Evolutionary conservation across 2,329 filamentous ascomycete genomes (phyloP).

Genomic region (Podosphaera leucotricha): DNA sequence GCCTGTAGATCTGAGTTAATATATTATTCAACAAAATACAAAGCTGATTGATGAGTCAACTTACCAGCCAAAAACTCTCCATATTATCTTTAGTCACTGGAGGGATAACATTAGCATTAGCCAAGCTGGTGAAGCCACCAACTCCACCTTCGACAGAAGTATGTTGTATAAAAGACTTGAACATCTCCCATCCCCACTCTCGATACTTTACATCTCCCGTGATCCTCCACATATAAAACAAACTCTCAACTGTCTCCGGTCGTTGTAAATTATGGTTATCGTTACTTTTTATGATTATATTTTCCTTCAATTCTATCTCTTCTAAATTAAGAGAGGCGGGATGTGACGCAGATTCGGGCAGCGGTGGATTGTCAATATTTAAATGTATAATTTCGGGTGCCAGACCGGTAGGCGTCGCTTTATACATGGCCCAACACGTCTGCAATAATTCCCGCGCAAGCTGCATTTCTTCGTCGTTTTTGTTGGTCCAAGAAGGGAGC

Average conservation of each 20-base stretch:
- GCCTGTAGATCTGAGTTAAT: slow-evolving; percentile 29
- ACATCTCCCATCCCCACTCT: slow-evolving; percentile 98
- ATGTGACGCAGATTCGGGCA: slow-evolving; percentile 31
- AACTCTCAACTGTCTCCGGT: slow-evolving; percentile 84
- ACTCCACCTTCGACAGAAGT: slow-evolving; percentile 52
- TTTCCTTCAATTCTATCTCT: slow-evolving; percentile 45
- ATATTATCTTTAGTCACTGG: slow-evolving; percentile 63
- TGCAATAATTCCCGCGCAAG: slow-evolving; percentile 81
- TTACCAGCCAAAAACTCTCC: slow-evolving; percentile 95
- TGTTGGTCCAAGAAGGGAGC: slow-evolving; percentile 45
- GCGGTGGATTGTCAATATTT: slow-evolving; percentile 44
- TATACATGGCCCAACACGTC: slow-evolving; percentile 97
- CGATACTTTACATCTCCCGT: slow-evolving; percentile 75
- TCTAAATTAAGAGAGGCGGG: slow-evolving; percentile 25
- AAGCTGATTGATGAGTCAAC: no score
- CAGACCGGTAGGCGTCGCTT: slow-evolving; percentile 70
- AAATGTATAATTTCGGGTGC: slow-evolving; percentile 91
- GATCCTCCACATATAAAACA: slow-evolving; percentile 98
- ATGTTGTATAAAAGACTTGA: slow-evolving; percentile 70
- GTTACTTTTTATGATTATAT: slow-evolving; percentile 57
- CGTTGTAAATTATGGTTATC: slow-evolving; percentile 85
- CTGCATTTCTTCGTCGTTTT: slow-evolving; percentile 67
- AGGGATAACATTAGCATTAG: slow-evolving; percentile 49
- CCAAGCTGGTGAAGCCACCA: slow-evolving; percentile 55
- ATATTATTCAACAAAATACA: not conserved